Evolutionary conservation across 495 filamentous ascomycete genomes (phyloP), one percentile per base, ranked within the genome.

Genomic region (Podospora sp.): DNA sequence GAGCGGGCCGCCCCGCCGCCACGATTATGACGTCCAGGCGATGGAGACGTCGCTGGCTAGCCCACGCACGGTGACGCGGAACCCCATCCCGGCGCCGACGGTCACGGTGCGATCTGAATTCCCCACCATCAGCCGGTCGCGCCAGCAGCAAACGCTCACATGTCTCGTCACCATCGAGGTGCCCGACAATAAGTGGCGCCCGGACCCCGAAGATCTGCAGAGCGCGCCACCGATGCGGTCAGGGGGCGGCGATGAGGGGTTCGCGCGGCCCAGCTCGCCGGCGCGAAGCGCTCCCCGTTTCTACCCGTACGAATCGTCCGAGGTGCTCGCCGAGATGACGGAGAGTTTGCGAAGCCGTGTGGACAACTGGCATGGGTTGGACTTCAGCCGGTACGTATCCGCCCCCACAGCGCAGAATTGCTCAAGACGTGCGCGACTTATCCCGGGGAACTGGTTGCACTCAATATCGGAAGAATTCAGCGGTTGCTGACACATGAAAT

Each of bases 331-430:
- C 35, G 90, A 92, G 65, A 89, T 97, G 72, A 96, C 94, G 1
- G 93, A 98, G 73, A 91, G 90, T 69, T 78, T 99, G 65, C 88
- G 91, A 57, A 86, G 83, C 52, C 88, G 92, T 40, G 95, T 98
- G 21, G 95, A 99, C 68, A 97, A 99, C 71, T 99, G 95, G 95
- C 95, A 99, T 76, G 96, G 95, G 0, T 82, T 98, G n/a, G 96
- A 99, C 73, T 98, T 97, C 75, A 84, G 86, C 73, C 87, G 93
- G 90, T 93, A 84, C 63, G 82, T 68, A 26, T 46, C 14, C 27
- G 49, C 40, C 49, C 29, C 12, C 66, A 65, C 21, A 8, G 6
- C 22, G 18, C 6, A 21, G 9, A n/a, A 22, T 4, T 29, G 24
- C 29, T 33, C 29, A 33, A 4, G 3, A 3, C 3, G 29, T 33